Percentiles rank a stretch among this genome's conserved stretches.
Conservation (phyloP, 164 flowering plant species). For the Stephania japonica region DNA sequence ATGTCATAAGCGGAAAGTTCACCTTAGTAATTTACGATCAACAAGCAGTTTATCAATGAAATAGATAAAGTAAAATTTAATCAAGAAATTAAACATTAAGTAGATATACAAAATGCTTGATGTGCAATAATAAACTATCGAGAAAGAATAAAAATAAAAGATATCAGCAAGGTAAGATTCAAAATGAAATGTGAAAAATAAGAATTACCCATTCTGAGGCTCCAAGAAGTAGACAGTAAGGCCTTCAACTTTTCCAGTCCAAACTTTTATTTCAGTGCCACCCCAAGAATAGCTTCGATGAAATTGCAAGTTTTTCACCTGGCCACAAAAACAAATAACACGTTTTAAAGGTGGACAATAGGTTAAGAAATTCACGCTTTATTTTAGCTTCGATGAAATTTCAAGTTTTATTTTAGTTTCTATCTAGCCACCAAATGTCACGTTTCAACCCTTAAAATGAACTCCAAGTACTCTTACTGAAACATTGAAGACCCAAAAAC, state of each 20-base stretch:
- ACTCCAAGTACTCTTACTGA: background rate
- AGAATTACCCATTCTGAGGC: slow-evolving; percentile 87
- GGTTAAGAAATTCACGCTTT: too few relatives aligned
- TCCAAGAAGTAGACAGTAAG: slow-evolving; percentile 88
- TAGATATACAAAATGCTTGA: background rate
- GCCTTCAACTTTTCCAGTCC: slow-evolving; percentile 91
- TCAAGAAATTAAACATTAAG: background rate
- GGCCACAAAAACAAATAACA: slow-evolving; percentile 10
- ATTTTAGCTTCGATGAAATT: slow-evolving; percentile 48
- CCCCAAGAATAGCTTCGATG: slow-evolving; percentile 63
- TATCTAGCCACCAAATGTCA: too few relatives aligned
- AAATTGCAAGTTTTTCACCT: slow-evolving; percentile 75
- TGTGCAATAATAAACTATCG: background rate
- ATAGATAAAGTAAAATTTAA: background rate
- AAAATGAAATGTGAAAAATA: slow-evolving; percentile 4
- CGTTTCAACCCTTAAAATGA: background rate
- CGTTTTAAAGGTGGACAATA: too few relatives aligned
- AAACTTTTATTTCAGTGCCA: slow-evolving; percentile 92
- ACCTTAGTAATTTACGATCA: background rate
- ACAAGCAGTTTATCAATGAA: background rate
- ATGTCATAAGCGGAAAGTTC: background rate
- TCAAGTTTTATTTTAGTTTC: slow-evolving; percentile 48
- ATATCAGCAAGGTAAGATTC: background rate
- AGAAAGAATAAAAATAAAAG: background rate
- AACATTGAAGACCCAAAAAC: background rate